Percentiles rank a stretch among this genome's conserved stretches.
Evolutionary conservation across 2,329 filamentous ascomycete species (phyloP).

Genomic region (Sphaerostilbella broomeana): DNA sequence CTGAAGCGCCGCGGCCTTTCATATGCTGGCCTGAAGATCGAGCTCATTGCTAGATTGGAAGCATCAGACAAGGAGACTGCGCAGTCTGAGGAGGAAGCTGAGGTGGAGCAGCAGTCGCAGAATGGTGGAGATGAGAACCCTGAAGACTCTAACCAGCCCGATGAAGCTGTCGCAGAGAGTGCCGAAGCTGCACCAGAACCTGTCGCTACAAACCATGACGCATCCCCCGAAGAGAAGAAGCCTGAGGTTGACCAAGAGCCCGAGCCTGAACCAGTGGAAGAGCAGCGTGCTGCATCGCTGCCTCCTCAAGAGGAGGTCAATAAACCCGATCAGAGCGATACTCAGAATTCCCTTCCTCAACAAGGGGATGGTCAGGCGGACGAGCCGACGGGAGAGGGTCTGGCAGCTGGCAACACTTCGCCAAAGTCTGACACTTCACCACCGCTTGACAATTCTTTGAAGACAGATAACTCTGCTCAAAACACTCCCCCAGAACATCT

Average conservation of each 20-base stretch:
- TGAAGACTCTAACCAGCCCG: neutral
- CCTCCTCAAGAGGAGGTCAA: no score
- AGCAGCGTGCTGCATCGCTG: conserved; percentile 14
- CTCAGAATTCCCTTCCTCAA: conserved; percentile 6
- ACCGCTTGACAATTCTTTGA: neutral
- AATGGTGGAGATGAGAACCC: neutral
- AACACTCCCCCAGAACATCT: conserved; percentile 9
- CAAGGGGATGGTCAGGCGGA: conserved; percentile 5
- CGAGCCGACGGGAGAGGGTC: conserved; percentile 4
- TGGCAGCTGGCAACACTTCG: conserved; percentile 1
- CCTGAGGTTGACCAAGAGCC: conserved; percentile 11
- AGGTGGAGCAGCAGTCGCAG: neutral
- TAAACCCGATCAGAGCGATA: no score
- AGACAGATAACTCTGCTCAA: conserved; percentile 11
- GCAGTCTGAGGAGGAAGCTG: conserved; percentile 4
- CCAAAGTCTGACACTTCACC: neutral
- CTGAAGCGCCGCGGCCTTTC: conserved; percentile 65
- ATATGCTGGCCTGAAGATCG: conserved; percentile 63
- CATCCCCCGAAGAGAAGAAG: conserved; percentile 12
- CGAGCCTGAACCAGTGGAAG: conserved; percentile 9
- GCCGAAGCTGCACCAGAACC: conserved; percentile 1
- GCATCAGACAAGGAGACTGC: conserved; percentile 18
- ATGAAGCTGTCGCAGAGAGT: neutral
- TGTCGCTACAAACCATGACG: conserved; percentile 1
- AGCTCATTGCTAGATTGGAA: conserved; percentile 59